Evolutionary conservation across 768 basidiomycete genomes (phyloP).

Genomic region (Rhizopogon sp.): DNA sequence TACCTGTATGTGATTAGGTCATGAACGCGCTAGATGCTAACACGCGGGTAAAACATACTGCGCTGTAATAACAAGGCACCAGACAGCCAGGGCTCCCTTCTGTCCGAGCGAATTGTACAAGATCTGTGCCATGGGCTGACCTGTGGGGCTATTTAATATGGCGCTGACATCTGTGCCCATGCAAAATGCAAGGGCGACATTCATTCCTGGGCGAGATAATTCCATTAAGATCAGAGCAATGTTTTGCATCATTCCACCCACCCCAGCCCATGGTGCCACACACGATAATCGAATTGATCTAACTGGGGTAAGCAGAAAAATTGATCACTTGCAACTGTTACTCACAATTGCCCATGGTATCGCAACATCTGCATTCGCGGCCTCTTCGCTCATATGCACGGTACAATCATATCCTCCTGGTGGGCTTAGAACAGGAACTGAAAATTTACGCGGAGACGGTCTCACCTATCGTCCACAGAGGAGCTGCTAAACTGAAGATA

Average conservation of each 20-base stretch:
- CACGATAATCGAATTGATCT: constrained; percentile 43
- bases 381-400: constrained; percentile 70
- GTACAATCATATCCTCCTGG: constrained; percentile 40
- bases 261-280: constrained; percentile 58
- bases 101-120: constrained; percentile 42
- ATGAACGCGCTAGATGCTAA: neutral
- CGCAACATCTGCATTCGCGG: constrained; percentile 59
- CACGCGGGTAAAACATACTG: constrained; percentile 11
- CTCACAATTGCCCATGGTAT: constrained; percentile 65
- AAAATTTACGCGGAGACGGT: neutral
- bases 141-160: constrained; percentile 36
- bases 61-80: constrained; percentile 30
- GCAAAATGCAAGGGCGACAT: constrained; percentile 57
- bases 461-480: constrained; percentile 31
- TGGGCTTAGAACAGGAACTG: constrained; percentile 32
- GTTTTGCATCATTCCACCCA: constrained; percentile 21
- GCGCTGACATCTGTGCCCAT: constrained; percentile 46
- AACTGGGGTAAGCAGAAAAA: constrained; percentile 31
- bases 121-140: constrained; percentile 41
- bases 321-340: neutral
- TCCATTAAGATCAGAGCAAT: neutral
- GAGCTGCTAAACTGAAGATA: constrained; percentile 33
- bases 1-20: constrained; percentile 25
- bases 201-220: constrained; percentile 33
- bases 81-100: constrained; percentile 34